Evolutionary conservation across 1,284 basidiomycete genomes (phyloP), one percentile per base, ranked within the genome.

Genomic region (Gymnopus androsaceus): DNA sequence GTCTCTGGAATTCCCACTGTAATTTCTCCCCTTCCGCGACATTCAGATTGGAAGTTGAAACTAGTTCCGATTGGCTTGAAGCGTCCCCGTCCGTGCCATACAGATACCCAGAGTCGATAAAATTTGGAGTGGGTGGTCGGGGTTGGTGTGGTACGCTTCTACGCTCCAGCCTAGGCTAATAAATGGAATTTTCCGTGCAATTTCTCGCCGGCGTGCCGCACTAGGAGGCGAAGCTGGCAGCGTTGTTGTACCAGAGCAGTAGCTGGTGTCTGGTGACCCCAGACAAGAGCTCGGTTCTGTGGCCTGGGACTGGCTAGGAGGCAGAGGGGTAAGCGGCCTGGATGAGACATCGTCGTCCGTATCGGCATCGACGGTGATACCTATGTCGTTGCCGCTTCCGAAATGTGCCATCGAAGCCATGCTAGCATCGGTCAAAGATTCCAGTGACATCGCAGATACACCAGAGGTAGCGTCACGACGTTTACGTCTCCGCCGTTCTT

Each of bases 401-500:
- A 4, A 21, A 15, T 50, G 11, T 12, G 21, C 33, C 21, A 27
- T 4, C 6, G 36, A n/a, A 33, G 27, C 19, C n/a, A 40, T 42
- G 34, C 14, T 30, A 8, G 23, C 15, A 8, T 42, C 40, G 41
- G 33, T 28, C 41, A 17, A 45, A n/a, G 14, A 37, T 28, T 27
- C 28, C 25, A 25, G 21, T 23, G 36, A 33, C 47, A 31, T 23
- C 15, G 34, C 19, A 11, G 37, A 28, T 19, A 30, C n/a, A 34
- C 28, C 30, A 25, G 27, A 38, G 12, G 23, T 28, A 25, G 28
- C 38, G 15, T 15, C 11, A 34, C 38, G 36, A 31, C 31, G 37
- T 33, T 33, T 49, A 33, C 28, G 37, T 38, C 31, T 46, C 44
- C 42, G 31, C 28, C 52, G 41, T 33, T 45, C 40, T 40, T 48